A percentile compares a stretch with the other conserved stretches of the same genome.
phyloP scores from a whole-genome alignment of 805 yeast species.

The Starmerella asiatica region DNA sequence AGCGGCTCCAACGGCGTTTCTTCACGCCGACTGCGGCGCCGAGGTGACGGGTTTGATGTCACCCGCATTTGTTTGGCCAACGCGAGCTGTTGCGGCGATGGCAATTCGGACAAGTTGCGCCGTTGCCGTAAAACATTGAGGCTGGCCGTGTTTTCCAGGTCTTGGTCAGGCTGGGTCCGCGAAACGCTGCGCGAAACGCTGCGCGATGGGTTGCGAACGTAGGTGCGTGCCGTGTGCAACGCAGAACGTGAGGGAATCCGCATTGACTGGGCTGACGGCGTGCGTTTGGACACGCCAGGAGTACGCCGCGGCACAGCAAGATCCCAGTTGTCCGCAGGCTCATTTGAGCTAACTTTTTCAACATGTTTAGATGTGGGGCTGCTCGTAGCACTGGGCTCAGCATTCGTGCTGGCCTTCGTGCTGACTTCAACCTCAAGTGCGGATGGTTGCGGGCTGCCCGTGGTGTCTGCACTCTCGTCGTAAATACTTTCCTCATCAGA shows the following conservation, averaged over 20 bases:
- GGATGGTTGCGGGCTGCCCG: background rate
- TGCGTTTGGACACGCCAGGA: background rate
- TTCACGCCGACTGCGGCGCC: conserved; percentile 16
- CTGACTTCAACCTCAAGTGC: conserved; percentile 31
- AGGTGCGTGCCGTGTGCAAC: background rate
- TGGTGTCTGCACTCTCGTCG: conserved; percentile 31
- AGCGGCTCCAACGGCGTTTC: background rate
- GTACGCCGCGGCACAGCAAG: background rate
- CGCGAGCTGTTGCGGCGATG: conserved; percentile 19
- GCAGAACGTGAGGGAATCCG: background rate
- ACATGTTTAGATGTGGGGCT: background rate
- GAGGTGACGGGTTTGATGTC: conserved; percentile 26
- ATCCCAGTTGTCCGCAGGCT: background rate
- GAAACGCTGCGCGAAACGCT: conserved; percentile 5
- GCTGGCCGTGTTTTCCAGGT: conserved; percentile 13
- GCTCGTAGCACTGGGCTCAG: conserved; percentile 6
- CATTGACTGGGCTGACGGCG: background rate
- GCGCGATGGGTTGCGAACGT: too few relatives aligned
- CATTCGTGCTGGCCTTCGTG: background rate
- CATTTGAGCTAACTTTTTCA: conserved; percentile 6
- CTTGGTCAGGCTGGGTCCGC: conserved; percentile 1
- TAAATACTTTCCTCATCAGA: conserved; percentile 4
- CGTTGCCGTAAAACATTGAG: conserved; percentile 10
- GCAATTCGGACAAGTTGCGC: conserved; percentile 20
- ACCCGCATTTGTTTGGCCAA: conserved; percentile 23